phyloP scores from a whole-genome alignment of 306 rosid genomes.

The Casuarina equisetifolia region DNA sequence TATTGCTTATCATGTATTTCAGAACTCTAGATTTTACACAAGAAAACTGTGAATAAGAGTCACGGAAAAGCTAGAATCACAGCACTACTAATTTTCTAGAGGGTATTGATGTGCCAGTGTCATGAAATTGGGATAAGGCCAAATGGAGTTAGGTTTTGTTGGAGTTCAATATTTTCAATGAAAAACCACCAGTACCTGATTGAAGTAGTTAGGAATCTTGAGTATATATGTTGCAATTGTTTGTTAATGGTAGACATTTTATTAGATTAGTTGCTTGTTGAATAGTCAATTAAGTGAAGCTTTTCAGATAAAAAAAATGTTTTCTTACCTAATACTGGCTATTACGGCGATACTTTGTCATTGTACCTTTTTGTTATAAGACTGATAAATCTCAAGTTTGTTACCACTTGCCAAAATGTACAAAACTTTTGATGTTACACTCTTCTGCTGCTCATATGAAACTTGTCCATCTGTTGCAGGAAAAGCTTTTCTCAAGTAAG shows the following conservation, averaged over 20 bases:
- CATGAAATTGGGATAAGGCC: not conserved
- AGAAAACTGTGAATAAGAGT: not conserved
- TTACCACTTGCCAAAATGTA: slow-evolving; percentile 1
- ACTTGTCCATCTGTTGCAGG: slow-evolving; percentile 53
- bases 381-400: not conserved
- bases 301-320: not conserved
- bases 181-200: not conserved
- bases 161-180: not conserved
- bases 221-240: not conserved
- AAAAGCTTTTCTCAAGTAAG: slow-evolving; percentile 89
- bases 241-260: not conserved
- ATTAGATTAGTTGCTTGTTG: not conserved
- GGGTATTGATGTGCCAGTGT: not conserved
- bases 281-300: not conserved
- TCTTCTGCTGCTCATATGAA: slow-evolving; percentile 29
- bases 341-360: not conserved
- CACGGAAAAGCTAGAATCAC: not conserved
- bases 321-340: not conserved
- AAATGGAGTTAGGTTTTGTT: not conserved
- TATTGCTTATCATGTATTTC: not conserved
- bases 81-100: not conserved
- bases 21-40: not conserved
- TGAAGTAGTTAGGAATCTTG: not conserved
- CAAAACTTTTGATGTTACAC: not conserved
- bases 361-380: too few relatives aligned